Percentiles rank a stretch among this genome's conserved stretches.
These are phyloP conservation scores for Jacaranda copaia DNA, from an alignment of 257 asterid genomes.

Conservation along the genomic window DNA sequence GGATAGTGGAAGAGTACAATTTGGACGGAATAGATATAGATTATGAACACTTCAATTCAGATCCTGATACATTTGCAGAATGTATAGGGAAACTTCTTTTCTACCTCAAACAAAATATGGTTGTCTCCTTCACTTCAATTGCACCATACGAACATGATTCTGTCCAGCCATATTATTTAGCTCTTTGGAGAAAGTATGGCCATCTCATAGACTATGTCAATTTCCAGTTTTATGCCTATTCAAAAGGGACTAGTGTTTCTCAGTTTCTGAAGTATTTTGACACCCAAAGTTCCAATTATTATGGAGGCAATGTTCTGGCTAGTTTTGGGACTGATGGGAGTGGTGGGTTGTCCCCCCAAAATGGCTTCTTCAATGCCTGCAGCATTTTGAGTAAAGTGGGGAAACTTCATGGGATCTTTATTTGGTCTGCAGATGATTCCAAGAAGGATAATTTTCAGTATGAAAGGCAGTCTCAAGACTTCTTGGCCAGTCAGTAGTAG, in stretches of 20 bases:
- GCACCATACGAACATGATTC: conserved; percentile 64
- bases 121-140: conserved; percentile 64
- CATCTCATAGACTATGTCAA: conserved; percentile 72
- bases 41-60: conserved; percentile 69
- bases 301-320: conserved; percentile 59
- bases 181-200: conserved; percentile 65
- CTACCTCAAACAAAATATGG: conserved; percentile 59
- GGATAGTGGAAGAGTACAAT: conserved; percentile 53
- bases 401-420: conserved; percentile 78
- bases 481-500: conserved; percentile 48
- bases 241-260: conserved; percentile 52
- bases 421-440: conserved; percentile 89
- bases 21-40: conserved; percentile 81
- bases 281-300: conserved; percentile 57
- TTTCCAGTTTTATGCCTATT: conserved; percentile 77
- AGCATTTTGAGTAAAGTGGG: conserved; percentile 51
- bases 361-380: conserved; percentile 76
- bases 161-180: conserved; percentile 63
- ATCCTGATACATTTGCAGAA: conserved; percentile 74
- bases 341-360: conserved; percentile 64
- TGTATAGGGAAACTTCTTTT: conserved; percentile 66
- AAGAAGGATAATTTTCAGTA: conserved; percentile 55
- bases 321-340: conserved; percentile 74
- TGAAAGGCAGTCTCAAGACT: conserved; percentile 63
- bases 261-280: conserved; percentile 68